Conservation (phyloP, 768 basidiomycete species). For the Tulasnella sp. region DNA sequence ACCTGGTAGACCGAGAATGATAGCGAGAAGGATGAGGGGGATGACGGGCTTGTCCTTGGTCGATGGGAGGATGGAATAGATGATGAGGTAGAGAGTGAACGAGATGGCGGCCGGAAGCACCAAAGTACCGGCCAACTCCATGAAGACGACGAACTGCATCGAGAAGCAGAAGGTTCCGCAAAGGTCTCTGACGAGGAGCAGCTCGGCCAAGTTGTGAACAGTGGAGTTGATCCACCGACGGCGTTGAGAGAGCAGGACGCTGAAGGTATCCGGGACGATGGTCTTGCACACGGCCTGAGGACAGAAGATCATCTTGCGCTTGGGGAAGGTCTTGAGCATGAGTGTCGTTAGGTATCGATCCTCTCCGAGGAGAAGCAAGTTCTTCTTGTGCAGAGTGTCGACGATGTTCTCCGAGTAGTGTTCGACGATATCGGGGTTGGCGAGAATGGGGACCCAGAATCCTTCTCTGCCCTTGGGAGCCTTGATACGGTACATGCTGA, state of each 20-base stretch:
- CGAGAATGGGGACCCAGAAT: constrained; percentile 98
- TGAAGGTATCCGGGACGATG: constrained; percentile 95
- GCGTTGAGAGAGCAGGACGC: constrained; percentile 90
- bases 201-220: constrained; percentile 94
- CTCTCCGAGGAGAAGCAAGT: constrained; percentile 93
- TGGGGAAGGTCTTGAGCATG: constrained; percentile 98
- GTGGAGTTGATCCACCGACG: constrained; percentile 99
- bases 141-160: constrained; percentile 98
- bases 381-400: constrained; percentile 99
- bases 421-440: constrained; percentile 97
- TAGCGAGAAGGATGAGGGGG: constrained; percentile 87
- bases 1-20: constrained; percentile 96
- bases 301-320: constrained; percentile 98
- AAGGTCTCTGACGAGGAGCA: constrained; percentile 93
- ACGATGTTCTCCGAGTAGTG: constrained; percentile 99
- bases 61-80: constrained; percentile 78
- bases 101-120: constrained; percentile 97
- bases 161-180: constrained; percentile 99
- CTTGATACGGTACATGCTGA: constrained; percentile 99
- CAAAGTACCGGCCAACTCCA: constrained; percentile 96
- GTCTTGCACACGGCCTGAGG: constrained; percentile 99
- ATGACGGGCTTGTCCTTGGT: constrained; percentile 71
- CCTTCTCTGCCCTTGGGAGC: constrained; percentile 95
- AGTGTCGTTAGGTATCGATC: constrained; percentile 99
- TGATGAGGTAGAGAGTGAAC: constrained; percentile 93